Conservation (phyloP, 202 grass and related monocot species). For the Musa balbisiana region DNA sequence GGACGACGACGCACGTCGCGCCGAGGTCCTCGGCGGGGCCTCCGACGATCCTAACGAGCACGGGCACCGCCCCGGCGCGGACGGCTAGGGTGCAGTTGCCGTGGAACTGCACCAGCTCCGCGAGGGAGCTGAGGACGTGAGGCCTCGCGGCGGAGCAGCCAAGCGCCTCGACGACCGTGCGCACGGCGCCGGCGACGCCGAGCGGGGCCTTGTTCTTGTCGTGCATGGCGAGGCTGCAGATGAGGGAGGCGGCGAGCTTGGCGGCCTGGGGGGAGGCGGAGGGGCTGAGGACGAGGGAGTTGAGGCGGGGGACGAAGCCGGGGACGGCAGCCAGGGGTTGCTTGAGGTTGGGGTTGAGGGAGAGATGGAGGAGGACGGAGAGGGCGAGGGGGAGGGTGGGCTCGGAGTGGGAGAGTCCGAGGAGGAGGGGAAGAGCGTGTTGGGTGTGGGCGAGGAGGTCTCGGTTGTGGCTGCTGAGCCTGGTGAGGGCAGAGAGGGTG, state of each 20-base stretch:
- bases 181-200: conserved; percentile 2
- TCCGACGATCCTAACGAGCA: background rate
- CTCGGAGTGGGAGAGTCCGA: background rate
- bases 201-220: conserved; percentile 12
- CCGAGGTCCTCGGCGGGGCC: background rate
- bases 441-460: background rate
- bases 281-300: background rate
- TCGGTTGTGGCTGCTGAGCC: background rate
- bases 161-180: background rate
- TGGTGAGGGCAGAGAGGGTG: background rate
- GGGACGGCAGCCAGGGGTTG: background rate
- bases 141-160: background rate
- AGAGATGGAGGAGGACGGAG: conserved; percentile 9
- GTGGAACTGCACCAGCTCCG: conserved; percentile 14
- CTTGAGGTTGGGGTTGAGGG: conserved; percentile 13
- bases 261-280: background rate
- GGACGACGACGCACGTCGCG: background rate
- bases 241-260: background rate
- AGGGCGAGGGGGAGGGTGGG: background rate
- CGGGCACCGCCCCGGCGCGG: conserved; percentile 9
- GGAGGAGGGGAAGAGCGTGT: background rate
- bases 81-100: conserved; percentile 22
- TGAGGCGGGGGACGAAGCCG: background rate
- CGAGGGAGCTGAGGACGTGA: conserved; percentile 14
- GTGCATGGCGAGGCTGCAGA: conserved; percentile 15